Conservation (phyloP, 2,329 filamentous ascomycete genomes). For the Pseudocercospora macadamiae region DNA sequence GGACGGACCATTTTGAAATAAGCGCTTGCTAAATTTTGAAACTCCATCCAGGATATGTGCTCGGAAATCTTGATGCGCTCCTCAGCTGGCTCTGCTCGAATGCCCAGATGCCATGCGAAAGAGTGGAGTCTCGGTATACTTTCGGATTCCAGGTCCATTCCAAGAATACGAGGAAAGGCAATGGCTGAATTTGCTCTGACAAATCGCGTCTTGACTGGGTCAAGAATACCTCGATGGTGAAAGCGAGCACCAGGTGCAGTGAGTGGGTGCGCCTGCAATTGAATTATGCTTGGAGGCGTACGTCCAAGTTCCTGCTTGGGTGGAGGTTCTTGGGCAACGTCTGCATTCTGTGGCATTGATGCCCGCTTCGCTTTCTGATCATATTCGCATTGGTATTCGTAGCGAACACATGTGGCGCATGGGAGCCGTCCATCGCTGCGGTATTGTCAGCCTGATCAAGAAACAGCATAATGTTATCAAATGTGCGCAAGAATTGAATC, state of each 20-base stretch:
- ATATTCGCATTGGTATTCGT: slow-evolving; percentile 42
- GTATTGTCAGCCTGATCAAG: neutral
- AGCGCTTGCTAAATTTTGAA: slow-evolving; percentile 38
- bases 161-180: slow-evolving; percentile 58
- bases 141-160: slow-evolving; percentile 57
- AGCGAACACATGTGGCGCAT: slow-evolving; percentile 40
- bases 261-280: slow-evolving; percentile 38
- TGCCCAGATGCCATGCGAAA: slow-evolving; percentile 57
- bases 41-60: slow-evolving; percentile 35
- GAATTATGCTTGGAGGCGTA: slow-evolving; percentile 35
- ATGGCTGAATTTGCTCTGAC: slow-evolving; percentile 49
- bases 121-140: slow-evolving; percentile 58
- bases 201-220: slow-evolving; percentile 40
- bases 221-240: slow-evolving; percentile 40
- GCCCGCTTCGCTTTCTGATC: slow-evolving; percentile 33
- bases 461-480: neutral
- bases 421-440: slow-evolving; percentile 36
- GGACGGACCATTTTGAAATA: slow-evolving; percentile 59
- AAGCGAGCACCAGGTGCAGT: slow-evolving; percentile 40
- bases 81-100: slow-evolving; percentile 34
- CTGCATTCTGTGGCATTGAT: slow-evolving; percentile 31
- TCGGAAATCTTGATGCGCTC: slow-evolving; percentile 31
- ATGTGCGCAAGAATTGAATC: too few species aligned
- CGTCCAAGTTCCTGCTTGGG: slow-evolving; percentile 26
- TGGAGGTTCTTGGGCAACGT: slow-evolving; percentile 29